phyloP scores from a whole-genome alignment of 2,329 filamentous ascomycete genomes.

The Pyrenophora seminiperda region DNA sequence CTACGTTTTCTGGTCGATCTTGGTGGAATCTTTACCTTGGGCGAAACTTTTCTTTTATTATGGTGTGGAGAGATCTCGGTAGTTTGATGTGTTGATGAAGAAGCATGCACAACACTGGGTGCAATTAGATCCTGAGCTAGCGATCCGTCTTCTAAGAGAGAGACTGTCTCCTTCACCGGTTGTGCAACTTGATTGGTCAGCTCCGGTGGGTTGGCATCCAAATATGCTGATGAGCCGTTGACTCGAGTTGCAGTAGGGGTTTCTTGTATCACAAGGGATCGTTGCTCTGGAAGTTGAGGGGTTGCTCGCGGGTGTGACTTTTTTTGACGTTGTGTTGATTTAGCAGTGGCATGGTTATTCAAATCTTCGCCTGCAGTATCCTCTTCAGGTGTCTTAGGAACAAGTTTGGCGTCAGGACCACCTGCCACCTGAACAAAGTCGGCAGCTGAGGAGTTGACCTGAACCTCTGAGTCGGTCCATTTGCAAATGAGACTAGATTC shows the following conservation, averaged over 20 bases:
- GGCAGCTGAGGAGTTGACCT: conserved; percentile 41
- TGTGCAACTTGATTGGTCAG: neutral
- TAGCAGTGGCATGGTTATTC: conserved; percentile 21
- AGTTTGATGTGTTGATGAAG: neutral
- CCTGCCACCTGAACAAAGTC: too few relatives aligned
- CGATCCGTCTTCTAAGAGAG: conserved; percentile 9
- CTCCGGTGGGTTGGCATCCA: conserved; percentile 2
- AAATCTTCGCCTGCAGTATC: conserved; percentile 36
- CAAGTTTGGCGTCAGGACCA: neutral
- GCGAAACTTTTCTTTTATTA: conserved; percentile 1
- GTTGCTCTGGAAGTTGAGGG: conserved; percentile 30
- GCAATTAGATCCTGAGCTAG: neutral
- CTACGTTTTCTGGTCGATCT: conserved; percentile 20
- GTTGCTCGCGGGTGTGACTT: conserved; percentile 26
- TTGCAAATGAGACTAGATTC: conserved; percentile 19
- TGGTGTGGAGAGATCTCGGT: neutral
- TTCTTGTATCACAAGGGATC: conserved; percentile 40
- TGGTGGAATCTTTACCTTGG: conserved; percentile 13
- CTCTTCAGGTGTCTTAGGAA: conserved; percentile 18
- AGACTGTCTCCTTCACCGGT: neutral
- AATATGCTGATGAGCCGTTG: conserved; percentile 1
- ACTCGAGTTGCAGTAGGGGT: conserved; percentile 36
- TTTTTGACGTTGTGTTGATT: conserved; percentile 22
- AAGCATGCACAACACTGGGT: neutral
- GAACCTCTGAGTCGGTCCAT: conserved; percentile 31